Evolutionary conservation across 2,329 filamentous ascomycete genomes (phyloP), one percentile per base, ranked within the genome.

Genomic region (Simplicillium sp.): DNA sequence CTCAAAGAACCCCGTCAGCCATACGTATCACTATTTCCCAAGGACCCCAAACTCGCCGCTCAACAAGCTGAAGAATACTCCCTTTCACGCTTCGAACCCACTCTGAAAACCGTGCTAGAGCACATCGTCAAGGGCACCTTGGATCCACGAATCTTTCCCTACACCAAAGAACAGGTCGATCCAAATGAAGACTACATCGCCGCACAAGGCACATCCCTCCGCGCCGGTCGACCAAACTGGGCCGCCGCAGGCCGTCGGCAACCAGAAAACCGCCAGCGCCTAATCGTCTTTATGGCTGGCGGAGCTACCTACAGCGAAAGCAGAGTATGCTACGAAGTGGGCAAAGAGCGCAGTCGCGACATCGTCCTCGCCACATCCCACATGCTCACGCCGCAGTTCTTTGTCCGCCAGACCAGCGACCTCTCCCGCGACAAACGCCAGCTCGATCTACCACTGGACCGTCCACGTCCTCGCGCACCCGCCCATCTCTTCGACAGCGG

Each of bases 201-300:
- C 6, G 68, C 65, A 4, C 64, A 75, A 18, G 74, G 85, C 48
- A 78, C 84, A 11, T 97, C 90, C 12, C 73, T 98, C 17, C 84
- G 92, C 43, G 86, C 87, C 9, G 88, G 88, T 13, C 94, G 95
- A 54, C 92, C 90, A 2, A 95, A 89, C 34, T 98, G 92, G 92
- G 92, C 92, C 2, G 86, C 87, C 40, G 82, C 85, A 9, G 81
- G 87, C 34, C 74, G 83, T 36, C 76, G 80, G 68, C 44, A 77
- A 71, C 45, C 61, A 2, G 90, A 97, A 57, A 94, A 89, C 48
- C 79, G 84, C 40, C 92, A 98, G 59, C 80, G 92, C 39, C 75
- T 97, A 40, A 85, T 98, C 44, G 82, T 97, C 13, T 97, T 95
- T 58, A 83, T 97, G 74, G 92, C 90, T 2, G 92, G 92, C 37